A percentile compares a stretch with the other conserved stretches of the same genome.
phyloP scores from a whole-genome alignment of 1,284 basidiomycete genomes.

The Ceratobasidium sp. region DNA sequence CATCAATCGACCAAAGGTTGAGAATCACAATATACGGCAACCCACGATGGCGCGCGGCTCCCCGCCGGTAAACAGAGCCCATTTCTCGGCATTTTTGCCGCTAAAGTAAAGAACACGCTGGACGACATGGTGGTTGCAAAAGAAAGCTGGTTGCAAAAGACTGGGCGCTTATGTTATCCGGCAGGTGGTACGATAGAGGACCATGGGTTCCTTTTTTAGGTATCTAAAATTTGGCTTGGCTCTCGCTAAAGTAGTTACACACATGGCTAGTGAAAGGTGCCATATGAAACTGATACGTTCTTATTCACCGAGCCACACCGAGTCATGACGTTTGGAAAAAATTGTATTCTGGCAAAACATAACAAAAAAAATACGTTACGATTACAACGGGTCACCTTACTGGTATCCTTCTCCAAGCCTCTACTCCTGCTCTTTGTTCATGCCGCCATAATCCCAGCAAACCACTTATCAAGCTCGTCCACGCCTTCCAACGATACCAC shows the following conservation, averaged over 20 bases:
- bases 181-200: background rate
- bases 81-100: background rate
- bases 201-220: background rate
- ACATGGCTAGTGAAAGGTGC: background rate
- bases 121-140: background rate
- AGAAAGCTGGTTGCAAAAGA: background rate
- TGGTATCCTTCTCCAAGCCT: background rate
- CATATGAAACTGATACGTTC: background rate
- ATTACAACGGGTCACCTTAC: slow-evolving; percentile 6
- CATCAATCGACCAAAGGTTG: background rate
- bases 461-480: slow-evolving; percentile 68
- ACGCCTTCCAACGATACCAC: slow-evolving; percentile 67
- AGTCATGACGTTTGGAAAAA: background rate
- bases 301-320: background rate
- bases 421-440: background rate
- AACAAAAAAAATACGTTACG: slow-evolving; percentile 7
- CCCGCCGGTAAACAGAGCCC: background rate
- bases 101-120: background rate
- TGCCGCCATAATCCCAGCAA: slow-evolving; percentile 61
- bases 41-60: background rate
- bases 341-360: background rate
- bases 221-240: background rate
- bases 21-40: background rate
- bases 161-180: background rate
- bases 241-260: background rate